Conservation (phyloP, 139 green algal genomes). For the Tetraselmis striata region DNA sequence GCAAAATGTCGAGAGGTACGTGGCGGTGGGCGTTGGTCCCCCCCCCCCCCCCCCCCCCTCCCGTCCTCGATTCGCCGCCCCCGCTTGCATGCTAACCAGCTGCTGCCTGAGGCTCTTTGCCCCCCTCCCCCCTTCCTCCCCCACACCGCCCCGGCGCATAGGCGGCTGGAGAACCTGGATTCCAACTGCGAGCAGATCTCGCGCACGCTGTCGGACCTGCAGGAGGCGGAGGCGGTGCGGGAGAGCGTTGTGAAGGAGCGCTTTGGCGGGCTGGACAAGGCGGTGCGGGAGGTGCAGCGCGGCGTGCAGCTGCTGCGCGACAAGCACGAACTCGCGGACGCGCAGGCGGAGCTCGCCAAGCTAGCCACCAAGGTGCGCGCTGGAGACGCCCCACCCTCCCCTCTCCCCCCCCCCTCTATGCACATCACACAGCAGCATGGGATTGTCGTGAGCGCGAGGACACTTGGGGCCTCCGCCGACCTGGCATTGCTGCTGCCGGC, state of each 20-base stretch:
- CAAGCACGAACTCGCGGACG: constrained; percentile 50
- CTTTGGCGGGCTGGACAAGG: constrained; percentile 26
- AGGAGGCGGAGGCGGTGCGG: constrained; percentile 21
- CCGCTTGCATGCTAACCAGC: too few relatives aligned
- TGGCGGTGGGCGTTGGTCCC: too few relatives aligned
- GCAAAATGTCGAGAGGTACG: constrained; percentile 32
- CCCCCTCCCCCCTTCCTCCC: too few relatives aligned
- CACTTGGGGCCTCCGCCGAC: constrained; percentile 21
- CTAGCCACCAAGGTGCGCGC: constrained; percentile 28
- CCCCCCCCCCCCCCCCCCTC: too few relatives aligned
- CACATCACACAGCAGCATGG: constrained; percentile 25
- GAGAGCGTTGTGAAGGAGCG: constrained; percentile 35
- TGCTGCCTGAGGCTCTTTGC: too few relatives aligned
- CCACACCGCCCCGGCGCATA: too few relatives aligned
- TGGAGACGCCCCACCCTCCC: too few relatives aligned
- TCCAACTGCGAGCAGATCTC: constrained; percentile 33
- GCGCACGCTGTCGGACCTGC: constrained; percentile 27
- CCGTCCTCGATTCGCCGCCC: too few relatives aligned
- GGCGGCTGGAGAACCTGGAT: constrained; percentile 39
- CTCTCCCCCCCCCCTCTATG: constrained; percentile 34
- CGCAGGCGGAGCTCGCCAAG: constrained; percentile 44
- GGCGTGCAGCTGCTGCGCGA: constrained; percentile 45
- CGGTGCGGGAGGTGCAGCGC: constrained; percentile 35
- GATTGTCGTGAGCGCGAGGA: constrained; percentile 24
- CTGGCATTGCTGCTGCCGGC: constrained; percentile 25